Percentiles rank a stretch among this genome's conserved stretches.
phyloP scores from a whole-genome alignment of 495 filamentous ascomycete species.

The Chaetomium tenue region DNA sequence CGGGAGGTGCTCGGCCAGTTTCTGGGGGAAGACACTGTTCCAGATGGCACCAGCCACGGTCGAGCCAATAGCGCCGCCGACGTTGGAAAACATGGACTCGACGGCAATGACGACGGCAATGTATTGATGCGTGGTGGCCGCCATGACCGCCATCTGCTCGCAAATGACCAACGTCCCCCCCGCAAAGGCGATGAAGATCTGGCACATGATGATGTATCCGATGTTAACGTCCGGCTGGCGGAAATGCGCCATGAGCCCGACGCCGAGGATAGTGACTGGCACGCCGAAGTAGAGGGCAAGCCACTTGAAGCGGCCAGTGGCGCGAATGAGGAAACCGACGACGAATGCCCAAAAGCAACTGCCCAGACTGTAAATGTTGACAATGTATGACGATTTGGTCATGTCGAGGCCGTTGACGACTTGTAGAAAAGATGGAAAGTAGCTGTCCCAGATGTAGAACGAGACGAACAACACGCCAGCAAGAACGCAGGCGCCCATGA shows the following conservation, averaged over 20 bases:
- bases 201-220: conserved; percentile 71
- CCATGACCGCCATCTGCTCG: conserved; percentile 67
- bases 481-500: conserved; percentile 61
- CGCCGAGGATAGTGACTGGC: conserved; percentile 63
- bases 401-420: conserved; percentile 64
- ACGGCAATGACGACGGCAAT: conserved; percentile 66
- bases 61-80: conserved; percentile 65
- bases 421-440: conserved; percentile 66
- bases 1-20: conserved; percentile 58
- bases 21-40: conserved; percentile 56
- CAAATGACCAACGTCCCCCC: conserved; percentile 59
- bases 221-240: conserved; percentile 50
- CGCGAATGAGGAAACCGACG: conserved; percentile 56
- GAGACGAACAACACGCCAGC: conserved; percentile 57
- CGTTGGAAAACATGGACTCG: conserved; percentile 56
- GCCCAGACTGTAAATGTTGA: conserved; percentile 67
- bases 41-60: conserved; percentile 66
- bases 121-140: conserved; percentile 61
- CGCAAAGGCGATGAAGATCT: conserved; percentile 74
- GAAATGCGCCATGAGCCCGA: conserved; percentile 59
- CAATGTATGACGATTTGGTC: conserved; percentile 60
- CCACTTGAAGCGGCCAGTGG: conserved; percentile 58
- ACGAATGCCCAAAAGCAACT: conserved; percentile 61
- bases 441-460: conserved; percentile 67
- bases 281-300: conserved; percentile 62